phyloP scores from a whole-genome alignment of 2,329 filamentous ascomycete species.

The Metarhizium rileyi region DNA sequence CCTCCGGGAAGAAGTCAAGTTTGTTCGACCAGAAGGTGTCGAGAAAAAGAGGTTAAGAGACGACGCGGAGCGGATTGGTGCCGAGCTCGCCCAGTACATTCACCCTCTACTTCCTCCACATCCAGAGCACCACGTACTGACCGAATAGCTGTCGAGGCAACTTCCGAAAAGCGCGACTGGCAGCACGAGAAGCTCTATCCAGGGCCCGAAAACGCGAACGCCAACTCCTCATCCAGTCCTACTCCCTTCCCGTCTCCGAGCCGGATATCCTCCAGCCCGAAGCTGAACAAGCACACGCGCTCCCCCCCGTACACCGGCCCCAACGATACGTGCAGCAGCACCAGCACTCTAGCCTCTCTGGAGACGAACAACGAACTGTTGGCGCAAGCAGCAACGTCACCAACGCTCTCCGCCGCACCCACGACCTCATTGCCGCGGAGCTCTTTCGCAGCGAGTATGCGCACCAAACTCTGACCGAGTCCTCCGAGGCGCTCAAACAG shows the following conservation, averaged over 20 bases:
- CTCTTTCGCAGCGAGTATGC: constrained; percentile 82
- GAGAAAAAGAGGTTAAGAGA: constrained; percentile 58
- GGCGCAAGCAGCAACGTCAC: constrained; percentile 79
- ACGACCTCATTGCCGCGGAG: constrained; percentile 77
- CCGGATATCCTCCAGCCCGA: constrained; percentile 20
- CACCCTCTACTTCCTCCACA: too few relatives aligned
- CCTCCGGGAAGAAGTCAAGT: constrained; percentile 66
- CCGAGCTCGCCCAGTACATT: constrained; percentile 60
- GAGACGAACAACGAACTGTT: constrained; percentile 63
- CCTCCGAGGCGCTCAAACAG: constrained; percentile 69
- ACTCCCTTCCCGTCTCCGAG: constrained; percentile 35
- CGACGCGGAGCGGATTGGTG: constrained; percentile 53
- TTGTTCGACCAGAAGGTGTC: constrained; percentile 45
- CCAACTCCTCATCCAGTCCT: constrained; percentile 61
- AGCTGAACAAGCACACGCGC: constrained; percentile 3
- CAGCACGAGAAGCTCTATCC: constrained; percentile 66
- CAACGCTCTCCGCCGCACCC: constrained; percentile 70
- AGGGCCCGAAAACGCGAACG: constrained; percentile 67
- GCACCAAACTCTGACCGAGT: constrained; percentile 77
- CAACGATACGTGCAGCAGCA: constrained; percentile 20
- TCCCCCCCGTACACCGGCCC: constrained; percentile 13
- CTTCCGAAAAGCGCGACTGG: constrained; percentile 75
- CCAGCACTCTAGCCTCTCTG: constrained; percentile 33
- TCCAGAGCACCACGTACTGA: background rate
- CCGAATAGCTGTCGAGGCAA: constrained; percentile 43